These are phyloP conservation scores for Typha latifolia DNA, from an alignment of 176 grass and related monocot species.

Conservation along the genomic window DNA sequence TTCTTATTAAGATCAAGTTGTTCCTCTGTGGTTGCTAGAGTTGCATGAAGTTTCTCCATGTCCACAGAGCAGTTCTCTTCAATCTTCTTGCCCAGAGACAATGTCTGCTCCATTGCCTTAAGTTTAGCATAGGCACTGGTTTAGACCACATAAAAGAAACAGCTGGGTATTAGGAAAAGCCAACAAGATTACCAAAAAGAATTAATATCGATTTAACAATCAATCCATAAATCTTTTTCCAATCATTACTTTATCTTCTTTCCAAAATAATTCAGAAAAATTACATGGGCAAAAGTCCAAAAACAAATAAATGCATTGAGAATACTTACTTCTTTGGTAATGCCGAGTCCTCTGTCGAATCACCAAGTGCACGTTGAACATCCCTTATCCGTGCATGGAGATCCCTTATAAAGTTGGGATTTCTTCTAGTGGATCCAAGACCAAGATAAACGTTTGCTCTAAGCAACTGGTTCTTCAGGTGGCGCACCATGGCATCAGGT, in stretches of 20 bases:
- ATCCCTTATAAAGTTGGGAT: slow-evolving; percentile 58
- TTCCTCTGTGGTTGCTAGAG: slow-evolving; percentile 63
- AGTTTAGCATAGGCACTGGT: slow-evolving; percentile 58
- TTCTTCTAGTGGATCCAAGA: slow-evolving; percentile 50
- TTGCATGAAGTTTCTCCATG: slow-evolving; percentile 42
- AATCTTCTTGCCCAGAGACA: slow-evolving; percentile 48
- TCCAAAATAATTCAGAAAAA: not conserved
- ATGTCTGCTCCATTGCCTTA: slow-evolving; percentile 65
- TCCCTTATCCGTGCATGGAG: slow-evolving; percentile 58
- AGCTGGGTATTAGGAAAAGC: not conserved
- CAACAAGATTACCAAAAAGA: not conserved
- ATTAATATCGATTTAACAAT: not conserved
- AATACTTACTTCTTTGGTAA: slow-evolving; percentile 51
- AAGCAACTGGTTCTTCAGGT: slow-evolving; percentile 62
- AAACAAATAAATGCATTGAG: not conserved
- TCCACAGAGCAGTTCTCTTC: slow-evolving; percentile 54
- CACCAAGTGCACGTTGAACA: slow-evolving; percentile 48
- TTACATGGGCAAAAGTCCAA: not conserved
- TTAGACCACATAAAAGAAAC: slow-evolving; percentile 15
- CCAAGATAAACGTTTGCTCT: slow-evolving; percentile 65
- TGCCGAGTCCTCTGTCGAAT: slow-evolving; percentile 40
- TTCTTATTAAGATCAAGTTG: slow-evolving; percentile 56
- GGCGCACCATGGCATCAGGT: slow-evolving; percentile 37
- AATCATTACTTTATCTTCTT: not conserved
- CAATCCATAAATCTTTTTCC: not conserved